Base-by-base conservation (phyloP, 345 rosid genomes). In the Populus tremula region DNA sequence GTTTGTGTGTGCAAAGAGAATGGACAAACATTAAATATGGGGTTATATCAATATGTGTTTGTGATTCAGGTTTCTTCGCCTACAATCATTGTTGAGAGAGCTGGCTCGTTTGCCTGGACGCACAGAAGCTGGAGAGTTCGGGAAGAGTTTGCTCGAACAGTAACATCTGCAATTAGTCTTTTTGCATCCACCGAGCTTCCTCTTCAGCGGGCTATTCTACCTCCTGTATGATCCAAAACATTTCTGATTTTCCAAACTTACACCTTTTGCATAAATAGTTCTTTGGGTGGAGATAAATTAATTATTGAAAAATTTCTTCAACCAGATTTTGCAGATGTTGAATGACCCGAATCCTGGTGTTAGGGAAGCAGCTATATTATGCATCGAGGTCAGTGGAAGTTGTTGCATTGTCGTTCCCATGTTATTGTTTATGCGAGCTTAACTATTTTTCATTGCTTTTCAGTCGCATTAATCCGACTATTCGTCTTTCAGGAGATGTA, bases 101-200 rank as follows among this genome's bases (percentile, higher is more conserved):
- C 99, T 3, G 99, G 99, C 67, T 92, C 98, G 17, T 91, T 84
- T 89, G 99, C 97, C 71, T 94, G 99, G 99, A 78, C 88, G 36
- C 96, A 96, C 85, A 92, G 75, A 87, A 96, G 98, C 85, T 96
- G 99, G 99, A 91, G 99, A 84, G 90, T 96, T 20, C 83, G 99
- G 56, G 97, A 96, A 84, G 98, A 96, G 87, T 96, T 96, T 86
- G 92, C 94, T 2, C 90, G 97, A 68, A 96, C 99, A 68, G 97
- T 96, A 41, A 93, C 98, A 35, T 92, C 98, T 1, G 95, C 98
- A 1, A 94, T 92, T 73, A 84, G 88, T 86, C 98, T 96, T 86
- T 94, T 96, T 80, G 87, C 94, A 29, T 86, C 99, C 43, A 93
- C 98, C 1, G 99, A 96, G 83, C 97, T 96, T 75, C 94, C 99